These are phyloP conservation scores for Leucosporidium scottii DNA, from an alignment of 768 basidiomycete genomes.

Conservation along the genomic window DNA sequence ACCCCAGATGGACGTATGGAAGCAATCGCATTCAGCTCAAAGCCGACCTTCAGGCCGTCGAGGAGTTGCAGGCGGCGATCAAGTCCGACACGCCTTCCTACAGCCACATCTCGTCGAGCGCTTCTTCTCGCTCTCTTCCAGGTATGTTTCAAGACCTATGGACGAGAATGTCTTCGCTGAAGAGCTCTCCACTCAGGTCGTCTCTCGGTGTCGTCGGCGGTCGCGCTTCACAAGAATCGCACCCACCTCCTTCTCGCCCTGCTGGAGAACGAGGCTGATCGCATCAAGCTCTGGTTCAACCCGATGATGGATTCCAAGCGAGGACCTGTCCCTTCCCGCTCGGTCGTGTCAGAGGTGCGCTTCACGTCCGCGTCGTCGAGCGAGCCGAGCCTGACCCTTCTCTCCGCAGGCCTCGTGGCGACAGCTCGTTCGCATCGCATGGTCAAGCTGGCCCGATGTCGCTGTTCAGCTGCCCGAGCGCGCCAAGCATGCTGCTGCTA, in stretches of 20 bases:
- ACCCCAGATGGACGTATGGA: slow-evolving; percentile 84
- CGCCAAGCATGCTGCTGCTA: slow-evolving; percentile 62
- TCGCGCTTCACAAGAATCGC: slow-evolving; percentile 56
- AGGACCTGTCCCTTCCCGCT: slow-evolving; percentile 49
- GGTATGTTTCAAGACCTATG: too few relatives aligned
- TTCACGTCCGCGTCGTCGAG: too few relatives aligned
- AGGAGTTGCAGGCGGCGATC: slow-evolving; percentile 71
- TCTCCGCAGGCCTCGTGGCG: slow-evolving; percentile 57
- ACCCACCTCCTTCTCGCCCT: slow-evolving; percentile 72
- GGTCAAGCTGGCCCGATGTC: slow-evolving; percentile 76
- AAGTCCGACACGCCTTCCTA: slow-evolving; percentile 66
- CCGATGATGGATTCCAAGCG: slow-evolving; percentile 68
- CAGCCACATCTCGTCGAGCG: slow-evolving; percentile 37
- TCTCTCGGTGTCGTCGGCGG: slow-evolving; percentile 49
- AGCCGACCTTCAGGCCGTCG: slow-evolving; percentile 76
- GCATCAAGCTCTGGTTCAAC: slow-evolving; percentile 84
- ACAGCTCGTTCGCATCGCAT: slow-evolving; percentile 60
- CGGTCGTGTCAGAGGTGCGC: slow-evolving; percentile 22
- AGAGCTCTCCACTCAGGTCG: too few relatives aligned
- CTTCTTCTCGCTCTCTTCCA: slow-evolving; percentile 42
- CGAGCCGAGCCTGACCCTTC: neutral
- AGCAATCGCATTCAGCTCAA: slow-evolving; percentile 83
- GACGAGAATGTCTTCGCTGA: too few relatives aligned
- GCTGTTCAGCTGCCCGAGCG: slow-evolving; percentile 79
- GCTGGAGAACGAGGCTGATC: slow-evolving; percentile 81